Evolutionary conservation across 148 eudicot genomes (phyloP), one percentile per base, ranked within the genome.

Genomic region (Rhododendron simsii): DNA sequence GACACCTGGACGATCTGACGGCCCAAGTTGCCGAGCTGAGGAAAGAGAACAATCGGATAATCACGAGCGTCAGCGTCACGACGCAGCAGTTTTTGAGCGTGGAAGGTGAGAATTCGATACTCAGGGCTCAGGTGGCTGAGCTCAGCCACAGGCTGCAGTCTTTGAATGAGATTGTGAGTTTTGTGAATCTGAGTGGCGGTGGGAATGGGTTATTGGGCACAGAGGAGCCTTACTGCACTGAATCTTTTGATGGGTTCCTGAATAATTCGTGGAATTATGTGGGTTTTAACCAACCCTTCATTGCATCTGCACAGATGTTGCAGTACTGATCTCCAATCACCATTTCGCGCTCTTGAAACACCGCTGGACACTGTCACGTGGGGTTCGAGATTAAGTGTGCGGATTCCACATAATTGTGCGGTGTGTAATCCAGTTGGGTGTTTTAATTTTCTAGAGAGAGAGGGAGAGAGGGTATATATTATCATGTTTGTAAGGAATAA

Each of bases 1-100:
- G 87, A 85, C 89, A 78, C 23, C n/a, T 89, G 59, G 86, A 89
- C 33, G 90, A 87, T 51, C 87, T 89, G 80, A 41, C 48, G 5
- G 80, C 80, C 23, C 48, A 39, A 26, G 48, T 37, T 7, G 26
- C 47, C 8, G 47, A 41, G 12, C 80, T 76, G 80, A 94, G 45
- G 80, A 41, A 76, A 3, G 80, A 76, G 80, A 76, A 76, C 20
- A 8, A 20, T 41, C 48, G n/a, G 45, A 20, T 76, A 0, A 39
- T 76, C 12, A 76, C 80, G 13, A 76, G n/a, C 48, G n/a, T 76
- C 1, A 76, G 48, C 48, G 4, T 76, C 1, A 76, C 80, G 4
- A 35, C 80, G n/a, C 80, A 76, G 80, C 45, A 35, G 80, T 76
- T 37, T 12, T 18, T 41, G 80, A 39, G 21, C 20, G n/a, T 76